A percentile compares a stretch with the other conserved stretches of the same genome.
Conservation (phyloP, 768 basidiomycete genomes). For the Tremella mesenterica region DNA sequence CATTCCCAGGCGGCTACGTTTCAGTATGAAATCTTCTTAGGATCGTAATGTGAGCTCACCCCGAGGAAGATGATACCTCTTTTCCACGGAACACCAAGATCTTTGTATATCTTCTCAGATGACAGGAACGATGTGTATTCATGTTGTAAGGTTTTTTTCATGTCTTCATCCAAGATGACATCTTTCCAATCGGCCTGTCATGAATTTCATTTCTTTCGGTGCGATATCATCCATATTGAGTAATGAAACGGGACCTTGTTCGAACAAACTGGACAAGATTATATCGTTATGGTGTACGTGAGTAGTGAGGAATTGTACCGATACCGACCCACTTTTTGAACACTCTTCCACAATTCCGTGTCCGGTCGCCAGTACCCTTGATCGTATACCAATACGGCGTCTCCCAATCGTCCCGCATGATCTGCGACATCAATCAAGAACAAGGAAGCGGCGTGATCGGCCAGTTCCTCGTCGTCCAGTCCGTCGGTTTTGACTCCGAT, state of each 20-base stretch:
- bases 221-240: too few relatives aligned
- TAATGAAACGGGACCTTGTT: too few relatives aligned
- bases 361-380: conserved; percentile 62
- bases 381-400: conserved; percentile 61
- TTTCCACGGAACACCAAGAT: conserved; percentile 77
- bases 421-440: too few relatives aligned
- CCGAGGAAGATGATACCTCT: conserved; percentile 76
- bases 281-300: too few relatives aligned
- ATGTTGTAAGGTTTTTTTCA: conserved; percentile 61
- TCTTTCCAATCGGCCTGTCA: conserved; percentile 37
- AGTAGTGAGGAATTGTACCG: too few relatives aligned
- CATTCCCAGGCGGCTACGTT: conserved; percentile 55
- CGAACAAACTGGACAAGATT: too few relatives aligned
- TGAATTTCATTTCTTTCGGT: too few relatives aligned
- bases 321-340: conserved; percentile 25
- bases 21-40: too few relatives aligned
- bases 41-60: conserved; percentile 46
- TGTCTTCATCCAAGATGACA: conserved; percentile 44
- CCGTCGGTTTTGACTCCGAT: too few relatives aligned
- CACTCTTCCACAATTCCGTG: conserved; percentile 51
- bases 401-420: too few relatives aligned
- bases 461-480: too few relatives aligned
- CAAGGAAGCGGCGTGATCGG: too few relatives aligned
- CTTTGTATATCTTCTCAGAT: conserved; percentile 64
- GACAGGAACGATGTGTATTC: conserved; percentile 72